Conservation (phyloP, 495 filamentous ascomycete genomes). For the Terfezia boudieri region DNA sequence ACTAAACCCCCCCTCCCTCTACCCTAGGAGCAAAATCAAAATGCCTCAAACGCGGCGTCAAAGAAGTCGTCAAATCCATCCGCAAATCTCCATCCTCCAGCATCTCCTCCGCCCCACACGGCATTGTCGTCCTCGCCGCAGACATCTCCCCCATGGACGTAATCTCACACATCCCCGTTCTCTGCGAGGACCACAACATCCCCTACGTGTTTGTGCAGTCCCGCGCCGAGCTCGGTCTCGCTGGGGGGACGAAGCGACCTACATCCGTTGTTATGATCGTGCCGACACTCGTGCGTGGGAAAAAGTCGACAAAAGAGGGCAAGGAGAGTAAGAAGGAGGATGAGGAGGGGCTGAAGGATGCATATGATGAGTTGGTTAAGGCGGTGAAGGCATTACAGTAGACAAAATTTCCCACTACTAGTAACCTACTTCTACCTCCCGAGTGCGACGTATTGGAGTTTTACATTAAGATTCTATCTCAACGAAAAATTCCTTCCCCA, state of each 20-base stretch:
- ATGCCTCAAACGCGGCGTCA: slow-evolving; percentile 86
- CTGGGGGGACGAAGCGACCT: slow-evolving; percentile 64
- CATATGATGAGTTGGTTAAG: slow-evolving; percentile 50
- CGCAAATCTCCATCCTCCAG: slow-evolving; percentile 53
- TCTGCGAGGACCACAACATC: slow-evolving; percentile 79
- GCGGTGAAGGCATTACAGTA: slow-evolving; percentile 34
- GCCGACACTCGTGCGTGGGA: slow-evolving; percentile 28
- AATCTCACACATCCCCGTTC: slow-evolving; percentile 86
- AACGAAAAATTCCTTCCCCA: too few species aligned
- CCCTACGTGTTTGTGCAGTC: slow-evolving; percentile 81
- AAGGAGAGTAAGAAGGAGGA: slow-evolving; percentile 26
- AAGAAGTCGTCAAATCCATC: slow-evolving; percentile 93
- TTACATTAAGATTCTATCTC: too few species aligned
- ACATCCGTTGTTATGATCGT: too few species aligned
- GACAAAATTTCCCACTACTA: slow-evolving; percentile 20
- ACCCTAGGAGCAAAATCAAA: slow-evolving; percentile 66
- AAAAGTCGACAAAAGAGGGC: slow-evolving; percentile 29
- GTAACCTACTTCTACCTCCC: too few species aligned
- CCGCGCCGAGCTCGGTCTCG: slow-evolving; percentile 73
- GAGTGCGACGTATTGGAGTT: too few species aligned
- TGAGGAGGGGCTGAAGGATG: slow-evolving; percentile 44
- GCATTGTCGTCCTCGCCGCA: slow-evolving; percentile 74
- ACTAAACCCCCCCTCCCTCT: neutral
- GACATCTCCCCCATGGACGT: slow-evolving; percentile 97
- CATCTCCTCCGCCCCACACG: slow-evolving; percentile 21